These are phyloP conservation scores for Amauroascus niger DNA, from an alignment of 2,329 filamentous ascomycete genomes.

Conservation along the genomic window DNA sequence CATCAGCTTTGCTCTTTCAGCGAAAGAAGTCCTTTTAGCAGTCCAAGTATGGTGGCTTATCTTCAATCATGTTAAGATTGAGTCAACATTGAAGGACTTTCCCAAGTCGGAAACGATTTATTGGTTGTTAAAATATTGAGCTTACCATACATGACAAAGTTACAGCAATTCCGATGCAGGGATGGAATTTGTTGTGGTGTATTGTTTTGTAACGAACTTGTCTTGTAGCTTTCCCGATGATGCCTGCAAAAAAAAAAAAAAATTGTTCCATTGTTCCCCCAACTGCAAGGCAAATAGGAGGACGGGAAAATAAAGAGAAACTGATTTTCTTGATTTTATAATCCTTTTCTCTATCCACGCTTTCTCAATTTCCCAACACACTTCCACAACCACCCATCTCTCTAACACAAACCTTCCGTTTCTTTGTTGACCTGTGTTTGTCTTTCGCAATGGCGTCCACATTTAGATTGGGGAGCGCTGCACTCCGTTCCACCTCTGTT, in stretches of 20 bases:
- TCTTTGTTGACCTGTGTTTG: constrained; percentile 11
- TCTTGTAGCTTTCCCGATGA: neutral
- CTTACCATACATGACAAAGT: neutral
- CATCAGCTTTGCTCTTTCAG: too few species aligned
- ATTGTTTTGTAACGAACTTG: neutral
- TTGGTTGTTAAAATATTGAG: too few species aligned
- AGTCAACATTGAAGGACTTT: too few species aligned
- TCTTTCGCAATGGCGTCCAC: constrained; percentile 60
- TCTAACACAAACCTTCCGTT: constrained; percentile 14
- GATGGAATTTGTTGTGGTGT: neutral
- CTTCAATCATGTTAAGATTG: too few species aligned
- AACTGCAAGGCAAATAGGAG: neutral
- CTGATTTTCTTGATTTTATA: neutral
- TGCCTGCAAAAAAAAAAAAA: constrained; percentile 3
- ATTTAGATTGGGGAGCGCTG: constrained; percentile 68
- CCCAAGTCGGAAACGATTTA: too few species aligned
- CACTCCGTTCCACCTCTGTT: constrained; percentile 67
- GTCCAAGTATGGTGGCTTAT: too few species aligned
- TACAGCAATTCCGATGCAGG: neutral
- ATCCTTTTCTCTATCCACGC: neutral
- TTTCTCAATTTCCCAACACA: neutral
- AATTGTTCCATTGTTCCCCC: constrained; percentile 1
- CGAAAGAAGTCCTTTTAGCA: too few species aligned
- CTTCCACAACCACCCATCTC: constrained; percentile 8
- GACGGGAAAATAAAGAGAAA: neutral